phyloP scores from a whole-genome alignment of 2,329 filamentous ascomycete genomes.

The Camillea tinctor region DNA sequence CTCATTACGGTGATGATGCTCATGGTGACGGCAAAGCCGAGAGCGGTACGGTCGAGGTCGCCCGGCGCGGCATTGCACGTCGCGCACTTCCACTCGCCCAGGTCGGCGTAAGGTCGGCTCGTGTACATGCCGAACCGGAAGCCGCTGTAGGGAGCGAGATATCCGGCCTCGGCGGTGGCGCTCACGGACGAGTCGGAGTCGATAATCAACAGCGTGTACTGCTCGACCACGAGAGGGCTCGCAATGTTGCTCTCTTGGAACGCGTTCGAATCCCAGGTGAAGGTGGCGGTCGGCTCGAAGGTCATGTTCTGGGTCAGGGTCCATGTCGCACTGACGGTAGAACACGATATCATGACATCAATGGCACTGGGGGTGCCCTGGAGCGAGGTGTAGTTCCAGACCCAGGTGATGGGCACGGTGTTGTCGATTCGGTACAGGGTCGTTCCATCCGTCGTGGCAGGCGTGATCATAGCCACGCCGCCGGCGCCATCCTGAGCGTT shows the following conservation, averaged over 20 bases:
- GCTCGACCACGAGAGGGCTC: conserved; percentile 49
- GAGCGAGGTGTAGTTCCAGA: conserved; percentile 65
- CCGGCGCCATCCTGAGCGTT: conserved; percentile 48
- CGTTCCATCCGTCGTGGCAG: conserved; percentile 43
- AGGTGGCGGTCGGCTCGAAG: conserved; percentile 49
- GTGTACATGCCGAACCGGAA: conserved; percentile 61
- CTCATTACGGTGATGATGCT: conserved; percentile 55
- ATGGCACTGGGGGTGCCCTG: conserved; percentile 57
- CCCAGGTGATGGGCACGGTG: conserved; percentile 50
- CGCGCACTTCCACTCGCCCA: conserved; percentile 53
- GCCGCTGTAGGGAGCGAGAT: conserved; percentile 47
- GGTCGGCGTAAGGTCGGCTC: conserved; percentile 48
- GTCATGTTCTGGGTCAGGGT: conserved; percentile 65
- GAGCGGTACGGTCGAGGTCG: conserved; percentile 44
- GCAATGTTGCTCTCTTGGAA: conserved; percentile 47
- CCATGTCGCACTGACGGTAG: conserved; percentile 51
- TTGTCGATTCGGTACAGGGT: conserved; percentile 61
- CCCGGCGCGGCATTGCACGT: conserved; percentile 56
- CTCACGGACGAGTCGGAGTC: conserved; percentile 54
- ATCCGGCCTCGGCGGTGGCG: conserved; percentile 54
- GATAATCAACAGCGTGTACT: conserved; percentile 62
- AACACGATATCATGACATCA: conserved; percentile 59
- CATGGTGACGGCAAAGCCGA: conserved; percentile 54
- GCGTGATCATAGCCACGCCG: conserved; percentile 52
- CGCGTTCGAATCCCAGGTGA: conserved; percentile 57